Conservation (phyloP, 306 rosid species). For the Sindora glabra region DNA sequence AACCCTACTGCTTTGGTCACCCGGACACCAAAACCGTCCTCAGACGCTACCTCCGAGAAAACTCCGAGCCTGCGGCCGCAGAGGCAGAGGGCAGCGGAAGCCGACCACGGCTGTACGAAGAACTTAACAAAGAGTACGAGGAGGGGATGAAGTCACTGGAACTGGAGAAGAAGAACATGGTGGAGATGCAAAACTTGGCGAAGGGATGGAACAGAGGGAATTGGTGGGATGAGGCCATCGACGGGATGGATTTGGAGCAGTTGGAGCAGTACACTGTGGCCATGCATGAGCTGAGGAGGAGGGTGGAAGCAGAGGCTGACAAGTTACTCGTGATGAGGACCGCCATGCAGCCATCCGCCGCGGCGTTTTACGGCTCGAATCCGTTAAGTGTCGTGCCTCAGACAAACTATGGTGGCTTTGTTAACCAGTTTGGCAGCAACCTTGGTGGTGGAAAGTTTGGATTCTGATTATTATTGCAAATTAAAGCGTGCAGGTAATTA, state of each 20-base stretch:
- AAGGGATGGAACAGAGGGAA: background rate
- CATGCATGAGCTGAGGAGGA: conserved; percentile 28
- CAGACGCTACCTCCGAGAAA: conserved; percentile 12
- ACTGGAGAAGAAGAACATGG: conserved; percentile 19
- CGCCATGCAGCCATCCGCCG: background rate
- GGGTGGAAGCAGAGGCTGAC: conserved; percentile 7
- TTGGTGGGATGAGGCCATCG: conserved; percentile 38
- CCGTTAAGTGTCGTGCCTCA: background rate
- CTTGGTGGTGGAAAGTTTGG: background rate
- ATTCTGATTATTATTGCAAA: background rate
- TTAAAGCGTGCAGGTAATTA: no score
- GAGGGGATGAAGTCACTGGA: conserved; percentile 23
- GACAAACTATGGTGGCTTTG: background rate
- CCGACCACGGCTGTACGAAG: background rate
- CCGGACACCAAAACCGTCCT: conserved; percentile 24
- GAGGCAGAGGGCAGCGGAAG: background rate
- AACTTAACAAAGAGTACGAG: conserved; percentile 17
- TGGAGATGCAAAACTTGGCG: background rate
- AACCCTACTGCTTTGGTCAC: conserved; percentile 33
- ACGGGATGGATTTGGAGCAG: conserved; percentile 18
- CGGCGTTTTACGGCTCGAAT: background rate
- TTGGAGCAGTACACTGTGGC: conserved; percentile 23
- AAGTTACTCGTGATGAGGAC: background rate
- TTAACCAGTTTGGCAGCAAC: background rate
- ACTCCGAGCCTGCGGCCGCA: background rate